Evolutionary conservation across 2,329 filamentous ascomycete species (phyloP).

Genomic region (Colletotrichum musicola): DNA sequence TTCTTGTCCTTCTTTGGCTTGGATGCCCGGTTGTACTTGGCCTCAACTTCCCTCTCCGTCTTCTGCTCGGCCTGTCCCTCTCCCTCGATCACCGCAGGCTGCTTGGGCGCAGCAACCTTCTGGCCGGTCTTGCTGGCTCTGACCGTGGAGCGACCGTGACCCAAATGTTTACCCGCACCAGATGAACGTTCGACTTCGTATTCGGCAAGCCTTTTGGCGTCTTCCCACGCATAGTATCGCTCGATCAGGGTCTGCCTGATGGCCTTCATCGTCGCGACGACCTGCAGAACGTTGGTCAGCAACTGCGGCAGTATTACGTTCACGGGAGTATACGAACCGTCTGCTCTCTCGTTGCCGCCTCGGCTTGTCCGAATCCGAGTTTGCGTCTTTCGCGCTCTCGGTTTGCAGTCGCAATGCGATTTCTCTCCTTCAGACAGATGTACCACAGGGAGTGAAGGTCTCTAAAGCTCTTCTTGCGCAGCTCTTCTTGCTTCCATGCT

Average conservation of each 20-base stretch:
- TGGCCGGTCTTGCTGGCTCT: no score
- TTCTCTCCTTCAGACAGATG: conserved; percentile 91
- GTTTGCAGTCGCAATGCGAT: conserved; percentile 84
- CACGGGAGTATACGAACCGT: conserved; percentile 67
- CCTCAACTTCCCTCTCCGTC: not conserved
- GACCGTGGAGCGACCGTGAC: no score
- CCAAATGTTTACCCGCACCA: no score
- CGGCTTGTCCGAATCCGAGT: conserved; percentile 79
- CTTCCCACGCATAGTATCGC: conserved; percentile 88
- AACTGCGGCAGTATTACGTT: not conserved
- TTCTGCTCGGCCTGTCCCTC: conserved; percentile 17
- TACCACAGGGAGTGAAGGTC: conserved; percentile 95
- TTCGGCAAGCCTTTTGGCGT: conserved; percentile 76
- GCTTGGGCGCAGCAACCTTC: no score
- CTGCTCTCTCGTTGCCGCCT: conserved; percentile 72
- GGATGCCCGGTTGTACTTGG: not conserved
- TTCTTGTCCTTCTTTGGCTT: conserved; percentile 34
- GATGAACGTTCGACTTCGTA: conserved; percentile 56
- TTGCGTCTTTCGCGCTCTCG: conserved; percentile 76
- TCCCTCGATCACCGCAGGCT: conserved; percentile 8
- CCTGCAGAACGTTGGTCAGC: conserved; percentile 60
- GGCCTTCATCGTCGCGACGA: conserved; percentile 80
- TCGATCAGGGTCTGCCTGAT: conserved; percentile 91
- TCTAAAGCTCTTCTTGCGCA: conserved; percentile 92
- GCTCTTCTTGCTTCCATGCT: conserved; percentile 85